A percentile compares a stretch with the other conserved stretches of the same genome.
Conservation (phyloP, 192 early-diverging fungal species). For the Dispira parvispora region DNA sequence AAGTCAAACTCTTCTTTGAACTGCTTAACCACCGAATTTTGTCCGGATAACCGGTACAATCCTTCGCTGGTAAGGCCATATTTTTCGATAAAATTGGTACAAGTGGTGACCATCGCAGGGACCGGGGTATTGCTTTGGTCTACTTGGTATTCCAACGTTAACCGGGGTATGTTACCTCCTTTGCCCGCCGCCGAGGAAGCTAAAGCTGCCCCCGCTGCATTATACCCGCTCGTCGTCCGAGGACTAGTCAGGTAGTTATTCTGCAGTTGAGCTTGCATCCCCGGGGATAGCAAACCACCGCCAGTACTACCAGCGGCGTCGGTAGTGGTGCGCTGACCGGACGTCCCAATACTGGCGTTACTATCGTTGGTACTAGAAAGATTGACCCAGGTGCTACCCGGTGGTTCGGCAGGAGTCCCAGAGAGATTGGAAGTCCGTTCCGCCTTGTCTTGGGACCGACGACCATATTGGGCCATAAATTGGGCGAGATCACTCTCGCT, state of each 20-base stretch:
- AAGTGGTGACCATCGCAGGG: slow-evolving; percentile 64
- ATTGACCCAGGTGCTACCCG: too few relatives aligned
- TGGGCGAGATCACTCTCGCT: slow-evolving; percentile 34
- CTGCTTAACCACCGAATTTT: slow-evolving; percentile 52
- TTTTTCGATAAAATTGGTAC: slow-evolving; percentile 67
- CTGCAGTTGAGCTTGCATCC: slow-evolving; percentile 1
- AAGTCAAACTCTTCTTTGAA: slow-evolving; percentile 57
- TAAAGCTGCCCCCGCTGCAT: too few relatives aligned
- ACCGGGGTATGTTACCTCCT: slow-evolving; percentile 24
- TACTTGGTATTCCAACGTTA: slow-evolving; percentile 37
- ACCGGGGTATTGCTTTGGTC: slow-evolving; percentile 52
- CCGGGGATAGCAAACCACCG: slow-evolving; percentile 23
- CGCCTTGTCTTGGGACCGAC: background rate
- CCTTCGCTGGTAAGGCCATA: slow-evolving; percentile 59
- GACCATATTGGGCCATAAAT: slow-evolving; percentile 23
- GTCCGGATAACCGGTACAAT: slow-evolving; percentile 81
- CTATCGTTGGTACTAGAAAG: too few relatives aligned
- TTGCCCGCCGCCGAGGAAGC: slow-evolving; percentile 58
- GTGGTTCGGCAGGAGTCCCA: too few relatives aligned
- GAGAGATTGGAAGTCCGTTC: background rate
- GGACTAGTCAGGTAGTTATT: background rate
- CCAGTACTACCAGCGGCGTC: slow-evolving; percentile 15
- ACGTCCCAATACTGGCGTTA: too few relatives aligned
- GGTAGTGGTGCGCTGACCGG: slow-evolving; percentile 3
- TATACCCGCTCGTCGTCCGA: too few relatives aligned